Base-by-base conservation (phyloP, 495 filamentous ascomycete species). In the Hypoxylon perforatum region DNA sequence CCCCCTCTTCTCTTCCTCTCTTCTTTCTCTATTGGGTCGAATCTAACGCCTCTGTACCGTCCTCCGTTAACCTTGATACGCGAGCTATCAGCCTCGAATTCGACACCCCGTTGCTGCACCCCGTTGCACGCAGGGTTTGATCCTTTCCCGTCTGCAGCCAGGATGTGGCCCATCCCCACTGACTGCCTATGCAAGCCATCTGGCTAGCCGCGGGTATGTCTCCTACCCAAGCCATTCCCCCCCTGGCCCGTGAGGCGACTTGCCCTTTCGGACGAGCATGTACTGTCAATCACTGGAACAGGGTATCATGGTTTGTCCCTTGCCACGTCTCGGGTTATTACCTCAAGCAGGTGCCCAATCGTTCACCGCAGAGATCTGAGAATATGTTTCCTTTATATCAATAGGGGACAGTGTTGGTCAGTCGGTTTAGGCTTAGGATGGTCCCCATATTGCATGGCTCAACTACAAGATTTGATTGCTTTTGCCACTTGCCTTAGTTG, bases 281-380 rank as follows among this genome's bases (percentile, higher is more conserved):
- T 68, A 65, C 23, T 59, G 66, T 65, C 66, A 71, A 75, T 75
- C 72, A 75, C 72, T 75, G 72, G 72, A 75, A 73, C 72, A 69
- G 63, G 66, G 71, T 63, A 70, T 25, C 60, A 70, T 70, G 70
- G 70, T 73, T 60, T 63, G 70, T 72, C 54, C 72, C 72, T 74
- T 67, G 69, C 67, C 69, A 65, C 63, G 58, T 70, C 67, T 70
- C 66, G 60, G 66, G 61, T 69, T 50, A 61, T 61, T 69, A 69
- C 56, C 66, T 69, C 64, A 48, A 47, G 59, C 59, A 57, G 66
- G 61, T 69, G 56, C 60, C 61, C 60, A 61, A 64, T 69, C 50
- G 35, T 53, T 64, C 46, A 45, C 60, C 45, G 60, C 51, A 54
- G 49, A 69, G 35, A 58, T 61, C 44, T 28, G 49, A 53, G 66